phyloP scores from a whole-genome alignment of 306 rosid genomes.

The Casuarina equisetifolia region DNA sequence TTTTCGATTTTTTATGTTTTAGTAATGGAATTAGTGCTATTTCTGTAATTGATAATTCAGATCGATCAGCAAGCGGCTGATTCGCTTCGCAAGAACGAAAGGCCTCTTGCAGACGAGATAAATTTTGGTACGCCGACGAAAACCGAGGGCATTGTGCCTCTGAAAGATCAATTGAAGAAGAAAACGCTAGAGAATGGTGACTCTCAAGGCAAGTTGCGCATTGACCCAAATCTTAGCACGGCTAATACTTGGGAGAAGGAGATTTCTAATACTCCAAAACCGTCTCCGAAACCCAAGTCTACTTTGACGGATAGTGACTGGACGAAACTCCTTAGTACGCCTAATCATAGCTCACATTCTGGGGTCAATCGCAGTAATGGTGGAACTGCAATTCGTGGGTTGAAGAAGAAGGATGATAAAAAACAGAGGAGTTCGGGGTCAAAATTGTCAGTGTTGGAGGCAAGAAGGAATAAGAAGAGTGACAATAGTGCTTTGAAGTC shows the following conservation, averaged over 20 bases:
- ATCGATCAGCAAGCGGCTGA: constrained; percentile 99
- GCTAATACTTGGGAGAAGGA: constrained; percentile 33
- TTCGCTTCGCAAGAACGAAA: constrained; percentile 79
- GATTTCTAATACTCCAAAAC: constrained; percentile 41
- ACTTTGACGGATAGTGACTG: constrained; percentile 74
- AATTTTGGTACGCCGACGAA: constrained; percentile 45
- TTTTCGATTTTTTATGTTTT: background rate
- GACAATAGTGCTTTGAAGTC: constrained; percentile 34
- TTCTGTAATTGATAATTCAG: constrained; percentile 51
- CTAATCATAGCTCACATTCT: constrained; percentile 45
- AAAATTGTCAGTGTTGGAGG: constrained; percentile 37
- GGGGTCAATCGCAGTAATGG: constrained; percentile 41
- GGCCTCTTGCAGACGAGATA: constrained; percentile 42
- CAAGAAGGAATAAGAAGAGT: constrained; percentile 50
- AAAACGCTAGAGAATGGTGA: constrained; percentile 48
- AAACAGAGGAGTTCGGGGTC: constrained; percentile 44
- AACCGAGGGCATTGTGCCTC: constrained; percentile 53
- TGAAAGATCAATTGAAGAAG: constrained; percentile 85
- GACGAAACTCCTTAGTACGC: constrained; percentile 80
- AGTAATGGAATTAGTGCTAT: constrained; percentile 7
- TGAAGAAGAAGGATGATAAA: constrained; percentile 51
- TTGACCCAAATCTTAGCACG: constrained; percentile 49
- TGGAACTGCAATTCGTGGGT: constrained; percentile 40
- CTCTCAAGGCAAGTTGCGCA: constrained; percentile 51
- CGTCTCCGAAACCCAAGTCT: constrained; percentile 43